phyloP scores from a whole-genome alignment of 2,329 filamentous ascomycete genomes.

The Hypoxylon sp. region DNA sequence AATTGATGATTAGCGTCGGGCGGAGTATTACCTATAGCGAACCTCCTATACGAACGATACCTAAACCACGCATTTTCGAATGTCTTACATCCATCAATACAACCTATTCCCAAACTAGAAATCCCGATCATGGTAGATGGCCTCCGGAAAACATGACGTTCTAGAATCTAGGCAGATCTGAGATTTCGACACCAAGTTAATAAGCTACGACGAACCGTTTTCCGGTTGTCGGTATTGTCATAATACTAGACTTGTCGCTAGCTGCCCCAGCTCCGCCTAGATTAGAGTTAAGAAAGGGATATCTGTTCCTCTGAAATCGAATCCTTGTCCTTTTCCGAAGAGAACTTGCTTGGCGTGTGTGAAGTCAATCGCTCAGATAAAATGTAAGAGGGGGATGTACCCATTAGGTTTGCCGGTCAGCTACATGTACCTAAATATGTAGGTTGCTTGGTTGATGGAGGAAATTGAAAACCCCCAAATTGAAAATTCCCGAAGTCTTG shows the following conservation, averaged over 20 bases:
- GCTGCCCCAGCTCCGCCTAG: not conserved
- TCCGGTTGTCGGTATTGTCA: not conserved
- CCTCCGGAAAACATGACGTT: not conserved
- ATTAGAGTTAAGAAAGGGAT: not conserved
- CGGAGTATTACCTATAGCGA: slow-evolving; percentile 10
- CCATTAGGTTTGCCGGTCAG: not conserved
- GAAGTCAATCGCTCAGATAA: not conserved
- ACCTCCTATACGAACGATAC: slow-evolving; percentile 8
- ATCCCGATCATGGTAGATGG: not conserved
- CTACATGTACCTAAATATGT: not conserved
- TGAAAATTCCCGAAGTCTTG: slow-evolving; percentile 26
- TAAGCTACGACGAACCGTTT: not conserved
- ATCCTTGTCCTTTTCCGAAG: not conserved
- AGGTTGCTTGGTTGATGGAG: not conserved
- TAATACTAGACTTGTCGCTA: not conserved
- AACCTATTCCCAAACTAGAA: slow-evolving; percentile 8
- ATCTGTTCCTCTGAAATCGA: not conserved
- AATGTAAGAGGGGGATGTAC: not conserved
- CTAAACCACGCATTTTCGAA: not conserved
- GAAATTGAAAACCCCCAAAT: slow-evolving; percentile 2
- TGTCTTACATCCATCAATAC: slow-evolving; percentile 1
- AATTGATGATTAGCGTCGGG: slow-evolving; percentile 8
- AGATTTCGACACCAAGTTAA: not conserved
- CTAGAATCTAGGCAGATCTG: not conserved
- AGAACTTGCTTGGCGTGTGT: not conserved